Evolutionary conservation across 768 basidiomycete genomes (phyloP).

Genomic region (Polyporus arcularius): DNA sequence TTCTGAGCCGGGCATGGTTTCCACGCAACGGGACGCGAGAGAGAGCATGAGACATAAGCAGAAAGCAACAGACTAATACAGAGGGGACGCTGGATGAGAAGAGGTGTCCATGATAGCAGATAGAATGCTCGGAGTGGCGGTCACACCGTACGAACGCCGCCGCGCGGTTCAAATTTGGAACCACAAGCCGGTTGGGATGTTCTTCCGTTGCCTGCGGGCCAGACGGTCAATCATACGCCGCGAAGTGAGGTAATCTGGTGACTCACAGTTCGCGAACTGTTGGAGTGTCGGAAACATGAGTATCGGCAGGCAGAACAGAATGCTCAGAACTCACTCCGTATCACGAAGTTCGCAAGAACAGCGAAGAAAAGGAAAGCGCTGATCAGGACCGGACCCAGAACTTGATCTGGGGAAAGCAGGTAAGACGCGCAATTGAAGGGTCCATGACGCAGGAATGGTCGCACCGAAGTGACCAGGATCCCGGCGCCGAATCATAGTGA

Average conservation of each 20-base stretch:
- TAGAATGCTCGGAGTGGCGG: too few species aligned
- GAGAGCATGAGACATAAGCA: too few species aligned
- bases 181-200: conserved; percentile 33
- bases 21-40: too few species aligned
- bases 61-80: too few species aligned
- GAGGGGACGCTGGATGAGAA: too few species aligned
- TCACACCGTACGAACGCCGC: too few species aligned
- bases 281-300: not conserved
- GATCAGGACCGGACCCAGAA: conserved; percentile 81
- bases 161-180: conserved; percentile 10
- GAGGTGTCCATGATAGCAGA: too few species aligned
- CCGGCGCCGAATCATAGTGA: conserved; percentile 87
- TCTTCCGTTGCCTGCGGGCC: conserved; percentile 33
- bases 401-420: conserved; percentile 55
- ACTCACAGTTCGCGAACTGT: conserved; percentile 65
- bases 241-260: not conserved
- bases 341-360: conserved; percentile 82
- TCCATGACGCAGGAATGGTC: conserved; percentile 3
- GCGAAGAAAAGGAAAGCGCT: conserved; percentile 84
- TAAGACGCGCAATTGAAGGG: not conserved
- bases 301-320: not conserved
- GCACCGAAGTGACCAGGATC: conserved; percentile 89
- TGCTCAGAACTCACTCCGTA: conserved; percentile 62
- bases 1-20: too few species aligned
- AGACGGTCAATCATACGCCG: not conserved